These are phyloP conservation scores for Pseudozyma pruni DNA, from an alignment of 1,284 basidiomycete genomes.

Conservation along the genomic window DNA sequence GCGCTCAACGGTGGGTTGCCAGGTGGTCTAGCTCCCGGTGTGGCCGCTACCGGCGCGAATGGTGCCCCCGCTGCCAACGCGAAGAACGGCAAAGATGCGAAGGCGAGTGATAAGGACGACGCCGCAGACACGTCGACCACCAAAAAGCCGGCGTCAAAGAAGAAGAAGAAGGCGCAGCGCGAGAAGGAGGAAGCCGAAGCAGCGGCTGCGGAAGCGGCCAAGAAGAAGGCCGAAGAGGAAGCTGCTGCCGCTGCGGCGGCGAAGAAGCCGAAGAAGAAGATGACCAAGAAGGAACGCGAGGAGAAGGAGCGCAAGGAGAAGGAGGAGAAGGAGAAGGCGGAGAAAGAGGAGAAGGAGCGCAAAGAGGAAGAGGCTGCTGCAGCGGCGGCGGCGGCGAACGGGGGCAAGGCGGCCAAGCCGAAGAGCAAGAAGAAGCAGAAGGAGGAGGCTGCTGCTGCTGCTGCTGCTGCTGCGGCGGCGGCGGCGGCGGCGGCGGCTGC, in stretches of 20 bases:
- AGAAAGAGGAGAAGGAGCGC: slow-evolving; percentile 47
- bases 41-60: slow-evolving; percentile 10
- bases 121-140: slow-evolving; percentile 10
- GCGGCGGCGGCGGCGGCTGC: slow-evolving; percentile 30
- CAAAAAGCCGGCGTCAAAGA: slow-evolving; percentile 50
- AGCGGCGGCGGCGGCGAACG: slow-evolving; percentile 9
- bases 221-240: slow-evolving; percentile 44
- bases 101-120: slow-evolving; percentile 43
- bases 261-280: slow-evolving; percentile 53
- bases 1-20: slow-evolving; percentile 16
- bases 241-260: slow-evolving; percentile 33
- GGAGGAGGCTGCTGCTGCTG: slow-evolving; percentile 44
- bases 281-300: slow-evolving; percentile 53
- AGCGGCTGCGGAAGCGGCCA: slow-evolving; percentile 44
- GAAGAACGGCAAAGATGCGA: slow-evolving; percentile 35
- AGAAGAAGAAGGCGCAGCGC: slow-evolving; percentile 55
- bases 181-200: slow-evolving; percentile 52
- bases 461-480: slow-evolving; percentile 27
- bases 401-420: slow-evolving; percentile 23
- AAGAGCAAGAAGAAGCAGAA: slow-evolving; percentile 58
- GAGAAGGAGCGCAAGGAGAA: slow-evolving; percentile 43
- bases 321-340: slow-evolving; percentile 58
- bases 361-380: slow-evolving; percentile 50
- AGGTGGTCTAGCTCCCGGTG: slow-evolving; percentile 6
- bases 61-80: no score